phyloP scores from a whole-genome alignment of 495 filamentous ascomycete genomes.

The Xylaria venustula region DNA sequence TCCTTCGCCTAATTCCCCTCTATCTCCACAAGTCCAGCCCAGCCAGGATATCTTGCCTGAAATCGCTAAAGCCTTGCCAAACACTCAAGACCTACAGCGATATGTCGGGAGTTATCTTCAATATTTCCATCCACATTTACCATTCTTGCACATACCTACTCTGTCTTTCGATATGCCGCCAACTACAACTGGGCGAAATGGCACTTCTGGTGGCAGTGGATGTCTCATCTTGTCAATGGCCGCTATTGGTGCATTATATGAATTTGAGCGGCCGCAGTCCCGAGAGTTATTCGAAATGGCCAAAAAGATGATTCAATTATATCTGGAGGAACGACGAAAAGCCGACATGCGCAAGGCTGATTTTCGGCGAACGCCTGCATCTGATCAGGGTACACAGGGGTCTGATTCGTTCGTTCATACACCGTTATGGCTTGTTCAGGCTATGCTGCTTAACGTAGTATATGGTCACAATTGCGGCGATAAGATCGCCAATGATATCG shows the following conservation, averaged over 20 bases:
- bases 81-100: conserved; percentile 87
- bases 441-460: conserved; percentile 94
- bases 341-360: conserved; percentile 81
- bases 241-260: conserved; percentile 93
- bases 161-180: conserved; percentile 83
- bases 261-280: conserved; percentile 74
- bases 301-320: conserved; percentile 91
- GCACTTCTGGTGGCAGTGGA: conserved; percentile 76
- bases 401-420: conserved; percentile 74
- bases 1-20: conserved; percentile 63
- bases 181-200: conserved; percentile 62
- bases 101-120: conserved; percentile 89
- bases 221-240: conserved; percentile 94
- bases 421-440: conserved; percentile 96
- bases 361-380: conserved; percentile 57
- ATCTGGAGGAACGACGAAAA: conserved; percentile 89
- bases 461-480: conserved; percentile 96
- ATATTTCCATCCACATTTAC: conserved; percentile 92
- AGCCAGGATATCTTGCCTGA: conserved; percentile 52
- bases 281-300: conserved; percentile 89
- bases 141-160: conserved; percentile 90
- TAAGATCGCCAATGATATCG: conserved; percentile 84
- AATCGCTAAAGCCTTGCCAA: conserved; percentile 62
- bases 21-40: conserved; percentile 54
- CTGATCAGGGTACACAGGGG: conserved; percentile 46